Conservation (phyloP, 192 early-diverging fungal genomes). For the Chytriomyces confervae region DNA sequence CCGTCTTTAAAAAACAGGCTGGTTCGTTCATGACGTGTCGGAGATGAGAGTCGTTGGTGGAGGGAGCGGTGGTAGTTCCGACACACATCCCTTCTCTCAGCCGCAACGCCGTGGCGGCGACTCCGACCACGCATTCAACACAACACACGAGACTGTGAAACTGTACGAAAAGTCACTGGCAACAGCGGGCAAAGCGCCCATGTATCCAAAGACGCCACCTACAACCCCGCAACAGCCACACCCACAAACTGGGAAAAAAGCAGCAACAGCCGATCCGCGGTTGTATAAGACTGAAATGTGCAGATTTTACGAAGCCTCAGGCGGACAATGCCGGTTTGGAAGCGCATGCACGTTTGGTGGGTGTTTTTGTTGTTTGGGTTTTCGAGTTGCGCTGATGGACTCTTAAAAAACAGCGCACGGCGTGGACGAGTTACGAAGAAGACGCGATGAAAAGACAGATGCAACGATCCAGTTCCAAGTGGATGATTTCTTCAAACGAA, state of each 20-base stretch:
- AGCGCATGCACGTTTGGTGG: constrained; percentile 19
- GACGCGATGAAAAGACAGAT: constrained; percentile 7
- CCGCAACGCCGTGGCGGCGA: no score
- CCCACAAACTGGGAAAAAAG: background rate
- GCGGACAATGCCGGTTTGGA: constrained; percentile 25
- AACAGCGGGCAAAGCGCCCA: no score
- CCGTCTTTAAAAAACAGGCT: no score
- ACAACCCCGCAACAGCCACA: background rate
- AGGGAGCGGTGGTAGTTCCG: background rate
- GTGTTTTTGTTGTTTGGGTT: background rate
- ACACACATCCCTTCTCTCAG: background rate
- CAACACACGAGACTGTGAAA: no score
- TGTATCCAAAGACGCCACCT: background rate
- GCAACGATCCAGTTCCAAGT: background rate
- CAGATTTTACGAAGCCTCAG: constrained; percentile 13
- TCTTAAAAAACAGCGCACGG: constrained; percentile 8
- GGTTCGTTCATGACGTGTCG: constrained; percentile 21
- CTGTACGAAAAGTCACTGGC: no score
- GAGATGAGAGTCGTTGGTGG: constrained; percentile 17
- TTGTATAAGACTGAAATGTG: constrained; percentile 33
- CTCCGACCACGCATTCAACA: no score
- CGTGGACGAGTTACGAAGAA: constrained; percentile 5
- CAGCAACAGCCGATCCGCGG: constrained; percentile 13
- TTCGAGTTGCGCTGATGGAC: background rate
- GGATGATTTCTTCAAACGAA: no score